A percentile compares a stretch with the other conserved stretches of the same genome.
Conservation (phyloP, 345 rosid genomes). For the Turnera subulata region DNA sequence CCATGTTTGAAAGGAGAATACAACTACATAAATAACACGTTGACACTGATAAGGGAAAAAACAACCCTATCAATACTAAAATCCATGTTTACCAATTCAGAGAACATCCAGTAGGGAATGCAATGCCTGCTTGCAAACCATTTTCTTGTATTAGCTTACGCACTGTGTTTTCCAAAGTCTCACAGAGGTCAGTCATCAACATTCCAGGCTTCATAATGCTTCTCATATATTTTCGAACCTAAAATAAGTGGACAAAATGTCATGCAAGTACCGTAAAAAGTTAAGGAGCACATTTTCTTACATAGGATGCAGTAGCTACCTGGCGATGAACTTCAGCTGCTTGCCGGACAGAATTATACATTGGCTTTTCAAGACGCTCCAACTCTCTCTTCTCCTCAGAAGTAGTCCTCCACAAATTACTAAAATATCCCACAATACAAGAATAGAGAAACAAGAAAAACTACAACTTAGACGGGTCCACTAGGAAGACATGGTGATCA, state of each 20-base stretch:
- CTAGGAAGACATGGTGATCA: not conserved
- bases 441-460: not conserved
- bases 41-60: too few relatives aligned
- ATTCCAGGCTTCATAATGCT: conserved; percentile 85
- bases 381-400: conserved; percentile 96
- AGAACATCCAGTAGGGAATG: conserved; percentile 99
- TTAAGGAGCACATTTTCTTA: not conserved
- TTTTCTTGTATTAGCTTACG: conserved; percentile 86
- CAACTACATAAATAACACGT: conserved; percentile 6
- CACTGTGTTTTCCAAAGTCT: conserved; percentile 82
- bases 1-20: not conserved
- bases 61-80: not conserved
- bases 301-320: conserved; percentile 34
- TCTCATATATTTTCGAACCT: conserved; percentile 82
- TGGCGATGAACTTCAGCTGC: conserved; percentile 99
- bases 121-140: conserved; percentile 96
- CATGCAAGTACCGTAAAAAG: conserved; percentile 2
- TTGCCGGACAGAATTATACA: conserved; percentile 84
- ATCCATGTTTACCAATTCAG: conserved; percentile 62
- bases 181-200: conserved; percentile 92
- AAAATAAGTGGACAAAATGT: conserved; percentile 5
- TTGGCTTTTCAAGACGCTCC: conserved; percentile 80
- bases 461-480: not conserved
- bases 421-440: conserved; percentile 12
- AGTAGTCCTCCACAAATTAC: conserved; percentile 91